phyloP scores from a whole-genome alignment of 106 monocot species.

The Gastrodia elata region DNA sequence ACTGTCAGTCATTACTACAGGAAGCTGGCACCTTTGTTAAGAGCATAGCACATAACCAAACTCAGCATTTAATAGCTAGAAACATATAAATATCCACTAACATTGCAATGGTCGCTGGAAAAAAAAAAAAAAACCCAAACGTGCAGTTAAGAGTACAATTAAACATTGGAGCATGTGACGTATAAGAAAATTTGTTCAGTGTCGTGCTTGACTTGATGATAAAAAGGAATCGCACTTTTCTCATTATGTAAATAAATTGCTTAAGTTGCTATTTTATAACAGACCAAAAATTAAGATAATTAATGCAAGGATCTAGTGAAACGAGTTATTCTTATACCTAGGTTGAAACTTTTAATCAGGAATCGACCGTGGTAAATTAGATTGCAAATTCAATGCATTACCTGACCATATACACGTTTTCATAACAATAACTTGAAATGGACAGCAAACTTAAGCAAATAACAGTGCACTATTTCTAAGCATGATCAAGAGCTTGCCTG shows the following conservation, averaged over 20 bases:
- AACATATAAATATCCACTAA: no score
- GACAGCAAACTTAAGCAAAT: no score
- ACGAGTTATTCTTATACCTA: not conserved
- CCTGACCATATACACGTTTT: no score
- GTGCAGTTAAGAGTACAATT: not conserved
- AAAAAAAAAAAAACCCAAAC: not conserved
- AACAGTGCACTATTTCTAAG: no score
- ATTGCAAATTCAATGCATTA: not conserved
- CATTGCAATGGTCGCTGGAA: no score
- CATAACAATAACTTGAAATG: no score
- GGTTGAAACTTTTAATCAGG: not conserved
- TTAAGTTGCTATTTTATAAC: not conserved
- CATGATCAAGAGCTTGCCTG: no score
- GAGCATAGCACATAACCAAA: no score
- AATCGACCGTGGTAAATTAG: no score
- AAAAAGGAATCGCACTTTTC: not conserved
- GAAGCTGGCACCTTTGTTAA: no score
- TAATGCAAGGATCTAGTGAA: not conserved
- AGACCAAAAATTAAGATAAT: not conserved
- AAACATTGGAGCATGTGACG: not conserved
- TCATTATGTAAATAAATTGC: not conserved
- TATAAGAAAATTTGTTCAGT: not conserved
- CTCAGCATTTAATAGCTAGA: no score
- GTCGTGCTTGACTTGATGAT: not conserved
- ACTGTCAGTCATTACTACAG: no score